Conservation (phyloP, 2,329 filamentous ascomycete genomes). For the Colletotrichum costaricense region DNA sequence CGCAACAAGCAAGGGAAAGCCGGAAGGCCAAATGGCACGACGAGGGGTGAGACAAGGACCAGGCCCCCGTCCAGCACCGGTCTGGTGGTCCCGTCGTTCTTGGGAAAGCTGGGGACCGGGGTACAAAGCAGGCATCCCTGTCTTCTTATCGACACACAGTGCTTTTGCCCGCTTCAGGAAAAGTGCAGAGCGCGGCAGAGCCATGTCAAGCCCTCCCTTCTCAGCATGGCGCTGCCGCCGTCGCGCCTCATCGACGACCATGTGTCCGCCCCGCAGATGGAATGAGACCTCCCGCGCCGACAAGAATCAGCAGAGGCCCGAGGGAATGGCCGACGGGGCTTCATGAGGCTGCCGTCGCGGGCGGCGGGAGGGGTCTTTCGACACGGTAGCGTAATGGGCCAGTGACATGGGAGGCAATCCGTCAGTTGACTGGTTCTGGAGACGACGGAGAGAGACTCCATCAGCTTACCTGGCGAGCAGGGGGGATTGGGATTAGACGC, state of each 20-base stretch:
- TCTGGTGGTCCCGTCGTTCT: constrained; percentile 29
- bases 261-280: constrained; percentile 15
- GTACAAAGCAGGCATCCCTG: constrained; percentile 21
- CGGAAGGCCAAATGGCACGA: constrained; percentile 32
- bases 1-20: constrained; percentile 35
- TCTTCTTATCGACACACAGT: constrained; percentile 24
- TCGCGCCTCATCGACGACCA: constrained; percentile 7
- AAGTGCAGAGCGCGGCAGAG: constrained; percentile 30
- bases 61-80: constrained; percentile 28
- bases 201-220: constrained; percentile 18
- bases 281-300: neutral
- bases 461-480: neutral
- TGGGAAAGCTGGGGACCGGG: constrained; percentile 32
- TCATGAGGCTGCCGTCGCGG: neutral
- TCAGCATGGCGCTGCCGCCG: constrained; percentile 27
- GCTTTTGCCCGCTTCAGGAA: constrained; percentile 25
- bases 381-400: neutral
- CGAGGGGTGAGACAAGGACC: constrained; percentile 32
- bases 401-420: neutral
- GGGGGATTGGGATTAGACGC: constrained; percentile 10
- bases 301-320: neutral
- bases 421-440: neutral
- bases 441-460: neutral
- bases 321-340: neutral
- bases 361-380: neutral